Percentiles rank a stretch among this genome's conserved stretches.
Evolutionary conservation across 805 yeast species (phyloP).

Genomic region (Debaryomyces castellii): DNA sequence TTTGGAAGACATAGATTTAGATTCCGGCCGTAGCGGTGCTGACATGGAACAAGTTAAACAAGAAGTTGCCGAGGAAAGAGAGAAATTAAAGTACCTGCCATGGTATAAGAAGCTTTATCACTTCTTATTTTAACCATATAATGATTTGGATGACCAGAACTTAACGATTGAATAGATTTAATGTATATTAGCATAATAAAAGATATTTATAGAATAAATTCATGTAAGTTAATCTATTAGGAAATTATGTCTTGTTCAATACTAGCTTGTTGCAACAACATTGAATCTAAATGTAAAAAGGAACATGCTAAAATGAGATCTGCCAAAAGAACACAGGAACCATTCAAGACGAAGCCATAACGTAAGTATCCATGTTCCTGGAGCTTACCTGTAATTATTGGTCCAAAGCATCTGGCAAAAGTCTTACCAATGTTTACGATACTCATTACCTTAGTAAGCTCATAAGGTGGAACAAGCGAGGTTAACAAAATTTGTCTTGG

Average conservation of each 20-base stretch:
- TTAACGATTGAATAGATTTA: background rate
- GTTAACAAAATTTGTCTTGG: slow-evolving; percentile 84
- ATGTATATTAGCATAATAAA: background rate
- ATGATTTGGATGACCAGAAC: background rate
- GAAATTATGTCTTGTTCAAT: background rate
- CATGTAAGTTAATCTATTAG: no score
- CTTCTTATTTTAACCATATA: slow-evolving; percentile 14
- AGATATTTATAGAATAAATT: background rate
- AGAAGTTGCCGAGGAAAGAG: slow-evolving; percentile 47
- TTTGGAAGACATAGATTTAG: slow-evolving; percentile 56
- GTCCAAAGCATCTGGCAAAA: slow-evolving; percentile 80
- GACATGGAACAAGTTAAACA: slow-evolving; percentile 52
- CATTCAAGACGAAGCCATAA: slow-evolving; percentile 53
- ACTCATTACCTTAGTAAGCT: slow-evolving; percentile 78
- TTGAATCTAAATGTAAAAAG: slow-evolving; percentile 41
- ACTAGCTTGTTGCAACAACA: slow-evolving; percentile 15
- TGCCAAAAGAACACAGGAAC: slow-evolving; percentile 50
- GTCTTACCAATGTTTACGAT: slow-evolving; percentile 85
- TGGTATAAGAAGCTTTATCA: slow-evolving; percentile 20
- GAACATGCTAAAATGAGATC: slow-evolving; percentile 44
- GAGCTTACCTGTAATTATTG: slow-evolving; percentile 71
- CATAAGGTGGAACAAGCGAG: slow-evolving; percentile 58
- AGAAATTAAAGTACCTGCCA: slow-evolving; percentile 14
- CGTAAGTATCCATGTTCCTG: slow-evolving; percentile 52
- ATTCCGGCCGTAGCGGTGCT: slow-evolving; percentile 58